A percentile compares a stretch with the other conserved stretches of the same genome.
Evolutionary conservation across 164 flowering plant species (phyloP).

Genomic region (Umbilicus rupestris): DNA sequence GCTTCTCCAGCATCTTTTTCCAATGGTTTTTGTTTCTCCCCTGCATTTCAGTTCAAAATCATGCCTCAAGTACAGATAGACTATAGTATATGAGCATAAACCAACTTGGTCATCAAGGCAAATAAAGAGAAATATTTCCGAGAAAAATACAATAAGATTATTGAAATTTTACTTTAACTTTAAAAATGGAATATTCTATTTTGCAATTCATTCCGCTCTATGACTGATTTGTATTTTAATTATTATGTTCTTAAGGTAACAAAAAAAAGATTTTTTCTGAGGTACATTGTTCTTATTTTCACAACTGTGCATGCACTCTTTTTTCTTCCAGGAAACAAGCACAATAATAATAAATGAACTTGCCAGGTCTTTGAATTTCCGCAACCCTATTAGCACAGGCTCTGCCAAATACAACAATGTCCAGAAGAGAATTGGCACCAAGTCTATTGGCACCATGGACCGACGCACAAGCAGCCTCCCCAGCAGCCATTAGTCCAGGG

Average conservation of each 20-base stretch:
- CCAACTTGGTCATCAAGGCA: too few species aligned
- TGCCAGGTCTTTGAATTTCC: slow-evolving; percentile 77
- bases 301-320: not conserved
- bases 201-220: too few species aligned
- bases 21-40: slow-evolving; percentile 76
- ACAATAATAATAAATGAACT: slow-evolving; percentile 6
- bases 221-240: too few species aligned
- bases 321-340: not conserved
- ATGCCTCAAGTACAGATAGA: not conserved
- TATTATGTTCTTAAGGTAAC: too few species aligned
- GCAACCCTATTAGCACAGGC: slow-evolving; percentile 99
- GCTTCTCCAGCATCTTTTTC: slow-evolving; percentile 83
- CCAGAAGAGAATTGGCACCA: slow-evolving; percentile 99
- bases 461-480: slow-evolving; percentile 99
- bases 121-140: too few species aligned
- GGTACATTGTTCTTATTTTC: not conserved
- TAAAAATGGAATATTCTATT: too few species aligned
- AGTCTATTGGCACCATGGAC: slow-evolving; percentile 99
- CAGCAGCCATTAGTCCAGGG: slow-evolving; percentile 98
- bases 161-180: too few species aligned
- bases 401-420: slow-evolving; percentile 97
- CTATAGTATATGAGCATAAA: too few species aligned
- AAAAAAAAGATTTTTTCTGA: too few species aligned
- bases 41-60: slow-evolving; percentile 24
- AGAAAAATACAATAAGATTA: too few species aligned